A percentile compares a stretch with the other conserved stretches of the same genome.
phyloP scores from a whole-genome alignment of 306 rosid species.

The Lathyrus sativus region DNA sequence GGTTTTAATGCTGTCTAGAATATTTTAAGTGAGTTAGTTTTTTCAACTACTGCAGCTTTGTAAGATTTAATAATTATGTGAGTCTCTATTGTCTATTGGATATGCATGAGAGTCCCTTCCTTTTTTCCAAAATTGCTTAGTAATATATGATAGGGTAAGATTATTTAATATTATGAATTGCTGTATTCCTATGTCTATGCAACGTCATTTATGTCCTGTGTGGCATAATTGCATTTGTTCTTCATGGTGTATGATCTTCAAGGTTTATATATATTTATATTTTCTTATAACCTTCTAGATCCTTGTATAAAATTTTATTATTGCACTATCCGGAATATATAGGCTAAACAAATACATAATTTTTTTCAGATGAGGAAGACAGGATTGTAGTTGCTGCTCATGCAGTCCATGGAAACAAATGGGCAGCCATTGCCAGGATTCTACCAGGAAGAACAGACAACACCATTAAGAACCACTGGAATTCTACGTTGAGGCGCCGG shows the following conservation, averaged over 20 bases:
- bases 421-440: slow-evolving; percentile 90
- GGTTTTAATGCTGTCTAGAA: slow-evolving; percentile 2
- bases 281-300: slow-evolving; percentile 23
- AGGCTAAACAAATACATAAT: slow-evolving; percentile 35
- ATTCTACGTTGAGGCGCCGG: slow-evolving; percentile 82
- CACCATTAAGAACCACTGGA: slow-evolving; percentile 94
- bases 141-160: not conserved
- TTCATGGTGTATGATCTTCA: slow-evolving; percentile 6
- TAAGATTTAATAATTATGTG: not conserved
- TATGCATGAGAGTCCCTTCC: slow-evolving; percentile 12
- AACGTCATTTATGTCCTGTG: not conserved
- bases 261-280: slow-evolving; percentile 14
- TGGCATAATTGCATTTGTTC: not conserved
- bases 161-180: slow-evolving; percentile 10
- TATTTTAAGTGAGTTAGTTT: not conserved
- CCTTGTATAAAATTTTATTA: slow-evolving; percentile 19
- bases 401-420: slow-evolving; percentile 83
- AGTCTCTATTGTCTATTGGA: slow-evolving; percentile 19
- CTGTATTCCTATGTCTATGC: not conserved
- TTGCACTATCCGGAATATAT: slow-evolving; percentile 22
- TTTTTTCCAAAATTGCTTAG: not conserved
- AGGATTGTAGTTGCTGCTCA: slow-evolving; percentile 85
- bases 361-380: slow-evolving; percentile 86
- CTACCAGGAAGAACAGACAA: slow-evolving; percentile 89
- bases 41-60: slow-evolving; percentile 3